Conservation (phyloP, 192 early-diverging fungal species). For the Haplosporangium gracile region DNA sequence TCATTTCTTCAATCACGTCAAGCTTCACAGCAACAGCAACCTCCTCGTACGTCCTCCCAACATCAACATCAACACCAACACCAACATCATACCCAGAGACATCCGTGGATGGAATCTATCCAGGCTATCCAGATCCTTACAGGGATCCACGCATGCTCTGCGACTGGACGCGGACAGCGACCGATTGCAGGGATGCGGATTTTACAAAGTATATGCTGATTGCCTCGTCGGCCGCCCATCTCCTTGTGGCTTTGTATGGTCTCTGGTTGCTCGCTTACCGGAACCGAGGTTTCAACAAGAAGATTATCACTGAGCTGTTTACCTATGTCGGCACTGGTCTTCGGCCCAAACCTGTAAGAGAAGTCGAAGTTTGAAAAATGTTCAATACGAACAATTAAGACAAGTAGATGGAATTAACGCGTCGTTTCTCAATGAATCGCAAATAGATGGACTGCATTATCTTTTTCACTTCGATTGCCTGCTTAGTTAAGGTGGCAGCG, state of each 20-base stretch:
- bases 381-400: not conserved
- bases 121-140: not conserved
- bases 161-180: constrained; percentile 36
- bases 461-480: constrained; percentile 31
- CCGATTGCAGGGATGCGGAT: constrained; percentile 27
- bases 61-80: constrained; percentile 8
- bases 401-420: not conserved
- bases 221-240: constrained; percentile 27
- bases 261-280: constrained; percentile 44
- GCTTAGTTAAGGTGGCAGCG: constrained; percentile 25
- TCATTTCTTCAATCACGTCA: constrained; percentile 1
- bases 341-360: constrained; percentile 48
- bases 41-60: not conserved
- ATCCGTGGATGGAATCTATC: not conserved
- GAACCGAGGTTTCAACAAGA: constrained; percentile 42
- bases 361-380: not conserved
- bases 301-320: constrained; percentile 42
- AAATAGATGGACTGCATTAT: constrained; percentile 49
- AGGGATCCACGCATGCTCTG: constrained; percentile 19
- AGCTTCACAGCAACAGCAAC: not conserved
- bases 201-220: constrained; percentile 35
- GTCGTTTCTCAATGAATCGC: not conserved
- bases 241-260: constrained; percentile 23
- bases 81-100: not conserved
- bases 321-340: constrained; percentile 46